phyloP scores from a whole-genome alignment of 139 green algal genomes.

The Diplosphaera chodatii region DNA sequence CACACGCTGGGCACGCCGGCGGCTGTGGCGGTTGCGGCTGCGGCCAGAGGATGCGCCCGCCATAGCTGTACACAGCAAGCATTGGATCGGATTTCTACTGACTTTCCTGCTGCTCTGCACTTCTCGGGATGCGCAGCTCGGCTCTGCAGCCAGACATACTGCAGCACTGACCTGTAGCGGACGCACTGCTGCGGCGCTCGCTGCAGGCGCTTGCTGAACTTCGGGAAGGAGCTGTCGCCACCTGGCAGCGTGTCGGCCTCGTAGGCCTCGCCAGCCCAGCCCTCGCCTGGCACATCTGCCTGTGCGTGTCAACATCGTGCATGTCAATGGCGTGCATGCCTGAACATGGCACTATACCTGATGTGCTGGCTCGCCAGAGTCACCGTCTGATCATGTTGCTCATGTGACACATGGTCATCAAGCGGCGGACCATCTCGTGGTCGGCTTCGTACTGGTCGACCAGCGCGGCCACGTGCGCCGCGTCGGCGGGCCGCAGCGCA shows the following conservation, averaged over 20 bases:
- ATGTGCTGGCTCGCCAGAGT: no score
- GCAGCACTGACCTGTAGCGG: slow-evolving; percentile 29
- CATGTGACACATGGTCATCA: no score
- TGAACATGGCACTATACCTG: no score
- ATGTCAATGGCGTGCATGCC: no score
- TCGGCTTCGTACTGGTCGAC: slow-evolving; percentile 1
- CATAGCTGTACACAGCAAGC: no score
- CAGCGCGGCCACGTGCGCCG: slow-evolving; percentile 7
- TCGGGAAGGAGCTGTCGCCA: slow-evolving; percentile 38
- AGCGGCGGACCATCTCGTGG: neutral
- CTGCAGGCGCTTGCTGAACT: slow-evolving; percentile 45
- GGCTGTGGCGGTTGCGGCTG: neutral
- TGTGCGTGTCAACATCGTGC: no score
- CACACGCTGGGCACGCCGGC: slow-evolving; percentile 31
- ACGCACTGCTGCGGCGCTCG: slow-evolving; percentile 55
- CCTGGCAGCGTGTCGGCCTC: slow-evolving; percentile 44
- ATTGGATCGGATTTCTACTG: no score
- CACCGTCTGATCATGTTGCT: no score
- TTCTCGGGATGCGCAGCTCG: no score
- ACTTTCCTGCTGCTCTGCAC: no score
- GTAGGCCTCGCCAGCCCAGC: slow-evolving; percentile 60
- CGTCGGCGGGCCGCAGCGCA: slow-evolving; percentile 10
- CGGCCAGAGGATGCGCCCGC: slow-evolving; percentile 36
- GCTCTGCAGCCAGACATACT: no score
- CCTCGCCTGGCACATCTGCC: neutral